Evolutionary conservation across 495 filamentous ascomycete genomes (phyloP), one percentile per base, ranked within the genome.

Genomic region (Clohesyomyces aquaticus): DNA sequence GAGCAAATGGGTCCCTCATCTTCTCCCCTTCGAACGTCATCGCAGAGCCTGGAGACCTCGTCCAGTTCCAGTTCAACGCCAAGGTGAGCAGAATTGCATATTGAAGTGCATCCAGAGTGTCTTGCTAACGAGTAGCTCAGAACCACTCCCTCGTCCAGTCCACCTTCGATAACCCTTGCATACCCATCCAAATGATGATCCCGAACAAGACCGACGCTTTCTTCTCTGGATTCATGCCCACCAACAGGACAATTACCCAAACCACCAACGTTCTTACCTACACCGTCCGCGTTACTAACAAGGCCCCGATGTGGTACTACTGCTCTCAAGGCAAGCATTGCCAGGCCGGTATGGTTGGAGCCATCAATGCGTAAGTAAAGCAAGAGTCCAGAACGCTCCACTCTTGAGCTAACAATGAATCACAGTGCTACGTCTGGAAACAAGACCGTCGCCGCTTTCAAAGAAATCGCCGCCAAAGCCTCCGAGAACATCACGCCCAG

Each of bases 1-100:
- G 56, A 28, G 16, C 66, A 14, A 72, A 73, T 25, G 71, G 66
- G 23, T 52, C 49, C 9, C 65, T 74, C 4, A 54, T 38, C 16
- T 76, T 77, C 59, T 68, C 68, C 11, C 79, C 79, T 9, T 71
- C 77, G 45, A 75, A 69, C 2, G 58, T 83, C 29, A 67, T 63
- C 25, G 82, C 79, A 1, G 62, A 45, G 1, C 64, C 71, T 0
- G 82, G 82, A 10, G 77, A 79, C 32, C 59, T 80, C 52, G 74
- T 84, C 41, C 80, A 83, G 55, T 84, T 83, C 72, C 81, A 83
- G 46, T 84, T 83, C 75, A 77, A 74, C 47, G 72, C 77, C 4
- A 74, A 69, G 70, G 79, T 80, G 68, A 29, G 72, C 68, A n/a
- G 14, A 10, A 1, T 28, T 19, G 43, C 18, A n/a, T n/a, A n/a